Evolutionary conservation across 805 yeast species (phyloP).

Genomic region (Millerago galiae): DNA sequence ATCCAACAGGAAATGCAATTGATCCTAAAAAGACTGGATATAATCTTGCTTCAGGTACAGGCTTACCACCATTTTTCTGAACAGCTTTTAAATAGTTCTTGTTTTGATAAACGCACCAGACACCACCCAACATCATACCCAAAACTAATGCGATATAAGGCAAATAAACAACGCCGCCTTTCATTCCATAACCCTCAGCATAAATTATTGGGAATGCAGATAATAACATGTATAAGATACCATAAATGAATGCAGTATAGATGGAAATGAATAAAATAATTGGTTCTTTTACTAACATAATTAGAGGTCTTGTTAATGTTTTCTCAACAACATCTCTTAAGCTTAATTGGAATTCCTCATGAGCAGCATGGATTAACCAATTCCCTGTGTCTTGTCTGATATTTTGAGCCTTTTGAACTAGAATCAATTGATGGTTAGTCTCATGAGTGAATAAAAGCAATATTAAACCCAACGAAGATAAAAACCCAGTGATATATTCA

Average conservation of each 20-base stretch:
- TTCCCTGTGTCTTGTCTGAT: conserved; percentile 66
- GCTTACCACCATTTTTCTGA: conserved; percentile 45
- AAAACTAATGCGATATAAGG: conserved; percentile 75
- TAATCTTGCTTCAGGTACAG: conserved; percentile 76
- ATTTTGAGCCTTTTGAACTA: conserved; percentile 56
- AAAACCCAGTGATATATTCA: conserved; percentile 60
- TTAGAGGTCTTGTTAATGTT: conserved; percentile 61
- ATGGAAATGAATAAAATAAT: conserved; percentile 60
- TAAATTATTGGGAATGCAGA: conserved; percentile 75
- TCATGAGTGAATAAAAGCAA: conserved; percentile 48
- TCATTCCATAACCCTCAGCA: conserved; percentile 51
- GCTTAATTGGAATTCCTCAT: conserved; percentile 53
- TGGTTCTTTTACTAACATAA: conserved; percentile 65
- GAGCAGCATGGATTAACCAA: conserved; percentile 79
- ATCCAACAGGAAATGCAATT: conserved; percentile 65
- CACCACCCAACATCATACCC: conserved; percentile 59
- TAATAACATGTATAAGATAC: conserved; percentile 65
- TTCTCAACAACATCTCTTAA: conserved; percentile 54
- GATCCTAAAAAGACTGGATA: conserved; percentile 75
- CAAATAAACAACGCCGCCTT: conserved; percentile 60
- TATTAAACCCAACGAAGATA: conserved; percentile 39
- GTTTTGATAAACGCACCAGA: conserved; percentile 46
- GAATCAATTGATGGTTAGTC: conserved; percentile 64
- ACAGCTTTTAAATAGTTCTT: conserved; percentile 41
- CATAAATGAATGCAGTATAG: conserved; percentile 75